Evolutionary conservation across 768 basidiomycete genomes (phyloP).

Genomic region (Tremella fuciformis): DNA sequence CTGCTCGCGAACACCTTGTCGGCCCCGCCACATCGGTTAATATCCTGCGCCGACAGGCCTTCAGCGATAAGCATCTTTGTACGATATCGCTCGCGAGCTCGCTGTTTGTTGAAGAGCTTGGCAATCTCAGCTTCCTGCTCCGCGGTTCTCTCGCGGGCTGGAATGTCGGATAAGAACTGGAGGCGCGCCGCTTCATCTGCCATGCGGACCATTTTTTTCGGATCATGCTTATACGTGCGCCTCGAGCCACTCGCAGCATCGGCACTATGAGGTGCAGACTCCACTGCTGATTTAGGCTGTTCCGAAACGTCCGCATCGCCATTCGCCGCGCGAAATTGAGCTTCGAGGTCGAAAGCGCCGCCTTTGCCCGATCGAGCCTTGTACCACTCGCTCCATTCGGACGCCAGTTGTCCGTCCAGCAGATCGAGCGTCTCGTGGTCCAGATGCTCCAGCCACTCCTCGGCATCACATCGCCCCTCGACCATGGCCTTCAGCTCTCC

Average conservation of each 20-base stretch:
- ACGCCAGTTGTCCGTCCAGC: neutral
- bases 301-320: neutral
- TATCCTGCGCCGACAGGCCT: neutral
- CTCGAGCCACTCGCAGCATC: neutral
- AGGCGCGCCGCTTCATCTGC: neutral
- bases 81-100: neutral
- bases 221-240: neutral
- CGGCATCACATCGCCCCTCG: neutral
- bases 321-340: neutral
- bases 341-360: neutral
- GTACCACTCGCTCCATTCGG: neutral
- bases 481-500: neutral
- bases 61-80: neutral
- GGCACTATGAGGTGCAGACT: neutral
- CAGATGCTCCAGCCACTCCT: neutral
- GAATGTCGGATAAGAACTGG: neutral
- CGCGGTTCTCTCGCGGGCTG: neutral
- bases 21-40: neutral
- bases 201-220: neutral
- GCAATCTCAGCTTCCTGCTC: neutral
- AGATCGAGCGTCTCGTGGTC: conserved; percentile 3
- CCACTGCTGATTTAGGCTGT: neutral
- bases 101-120: neutral
- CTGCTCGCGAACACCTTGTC: conserved; percentile 1
- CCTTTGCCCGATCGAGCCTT: neutral